Evolutionary conservation across 2,329 filamentous ascomycete species (phyloP), one percentile per base, ranked within the genome.

Genomic region (Colletotrichum sp.): DNA sequence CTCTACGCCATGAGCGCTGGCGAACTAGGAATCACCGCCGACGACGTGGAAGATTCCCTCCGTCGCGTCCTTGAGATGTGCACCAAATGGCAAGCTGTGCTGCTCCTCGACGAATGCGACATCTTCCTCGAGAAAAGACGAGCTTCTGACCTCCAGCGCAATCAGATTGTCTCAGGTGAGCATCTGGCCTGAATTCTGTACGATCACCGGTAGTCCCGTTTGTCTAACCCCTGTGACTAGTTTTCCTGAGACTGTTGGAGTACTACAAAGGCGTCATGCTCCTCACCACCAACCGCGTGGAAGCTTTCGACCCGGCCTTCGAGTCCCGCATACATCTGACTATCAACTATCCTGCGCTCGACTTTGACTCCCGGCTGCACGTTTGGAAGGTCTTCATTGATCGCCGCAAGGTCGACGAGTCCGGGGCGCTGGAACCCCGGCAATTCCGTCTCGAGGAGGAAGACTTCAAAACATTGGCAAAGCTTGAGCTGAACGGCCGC

Each of bases 101-200:
- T 61, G 5, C 56, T 61, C 18, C 18, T 61, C 24, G 56, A 61
- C 26, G 56, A 61, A 30, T 61, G 56, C 10, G 56, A 61, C 26
- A 30, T 61, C 16, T 61, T 61, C 56, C 24, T 61, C 15, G 26
- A 61, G 30, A n/a, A 61, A 2, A 28, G 56, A 28, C 18, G 26
- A 5, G 30, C 56, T 13, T 30, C 24, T 4, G 56, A 61, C 56
- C 56, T 61, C 16, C 26, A 30, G 6, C 18, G 56, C 16, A 61
- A 32, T 18, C 26, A 61, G 56, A 28, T 61, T 13, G 26, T 61
- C 56, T 28, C 56, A 10, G 43, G 43, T 52, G 18, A 48, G 38
- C 1, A 48, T 48, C 18, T 2, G 0, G 0, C 9, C 18, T 0
- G 38, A 48, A 0, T 12, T 0, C 38, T 48, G 38, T 1, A n/a